These are phyloP conservation scores for Torulaspora quercuum DNA, from an alignment of 805 yeast genomes.

Conservation along the genomic window DNA sequence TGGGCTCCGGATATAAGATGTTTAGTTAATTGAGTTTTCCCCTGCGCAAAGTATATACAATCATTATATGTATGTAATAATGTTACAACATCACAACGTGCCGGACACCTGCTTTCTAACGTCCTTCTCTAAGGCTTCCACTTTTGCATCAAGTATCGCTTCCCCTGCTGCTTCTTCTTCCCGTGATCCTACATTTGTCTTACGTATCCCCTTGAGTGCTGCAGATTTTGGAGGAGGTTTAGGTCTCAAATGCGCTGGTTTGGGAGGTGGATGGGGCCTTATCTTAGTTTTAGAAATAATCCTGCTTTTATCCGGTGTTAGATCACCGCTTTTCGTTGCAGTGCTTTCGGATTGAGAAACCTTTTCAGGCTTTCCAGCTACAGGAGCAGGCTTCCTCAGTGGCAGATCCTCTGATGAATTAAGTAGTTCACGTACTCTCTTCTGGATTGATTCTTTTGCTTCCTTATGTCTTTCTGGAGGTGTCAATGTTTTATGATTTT, in stretches of 20 bases:
- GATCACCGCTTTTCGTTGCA: too few relatives aligned
- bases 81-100: constrained; percentile 39
- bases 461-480: constrained; percentile 1
- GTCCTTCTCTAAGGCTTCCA: constrained; percentile 55
- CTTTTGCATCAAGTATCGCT: constrained; percentile 41
- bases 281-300: constrained; percentile 1
- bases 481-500: background rate
- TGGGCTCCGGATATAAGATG: too few relatives aligned
- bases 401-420: constrained; percentile 26
- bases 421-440: constrained; percentile 51
- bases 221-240: constrained; percentile 49
- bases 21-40: too few relatives aligned
- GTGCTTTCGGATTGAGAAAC: too few relatives aligned
- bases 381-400: background rate
- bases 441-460: constrained; percentile 45
- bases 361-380: background rate
- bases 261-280: constrained; percentile 50
- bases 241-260: constrained; percentile 43
- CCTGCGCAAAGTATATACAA: constrained; percentile 2
- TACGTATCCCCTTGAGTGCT: constrained; percentile 28
- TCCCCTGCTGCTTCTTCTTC: constrained; percentile 19
- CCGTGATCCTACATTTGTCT: background rate
- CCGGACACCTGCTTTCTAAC: constrained; percentile 60
- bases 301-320: too few relatives aligned
- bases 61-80: constrained; percentile 4